Evolutionary conservation across 257 asterid genomes (phyloP).

Genomic region (Verbena officinalis): DNA sequence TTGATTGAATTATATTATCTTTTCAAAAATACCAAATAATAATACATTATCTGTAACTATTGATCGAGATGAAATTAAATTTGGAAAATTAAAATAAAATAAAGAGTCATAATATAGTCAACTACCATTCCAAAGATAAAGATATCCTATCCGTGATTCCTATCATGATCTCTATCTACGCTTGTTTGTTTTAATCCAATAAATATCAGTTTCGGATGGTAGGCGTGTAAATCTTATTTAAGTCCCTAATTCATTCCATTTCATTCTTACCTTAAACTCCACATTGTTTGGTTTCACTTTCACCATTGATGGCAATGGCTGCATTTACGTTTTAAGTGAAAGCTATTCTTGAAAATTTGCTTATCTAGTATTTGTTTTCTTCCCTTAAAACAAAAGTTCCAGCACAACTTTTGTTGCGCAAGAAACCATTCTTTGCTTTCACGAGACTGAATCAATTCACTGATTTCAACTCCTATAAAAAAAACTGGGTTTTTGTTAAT

Average conservation of each 20-base stretch:
- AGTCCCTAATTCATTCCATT: slow-evolving; percentile 25
- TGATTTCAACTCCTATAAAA: too few species aligned
- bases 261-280: slow-evolving; percentile 55
- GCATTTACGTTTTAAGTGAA: neutral
- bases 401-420: slow-evolving; percentile 17
- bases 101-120: neutral
- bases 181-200: neutral
- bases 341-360: neutral
- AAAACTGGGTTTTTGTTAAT: too few species aligned
- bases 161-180: neutral
- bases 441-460: slow-evolving; percentile 32
- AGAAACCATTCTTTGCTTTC: slow-evolving; percentile 48
- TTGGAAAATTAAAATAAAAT: too few species aligned
- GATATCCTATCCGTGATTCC: slow-evolving; percentile 41
- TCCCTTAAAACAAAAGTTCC: neutral
- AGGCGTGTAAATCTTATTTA: slow-evolving; percentile 14
- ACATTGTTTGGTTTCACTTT: slow-evolving; percentile 25
- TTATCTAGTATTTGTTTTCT: neutral
- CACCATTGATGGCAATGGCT: slow-evolving; percentile 33
- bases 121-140: slow-evolving; percentile 15
- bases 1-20: too few species aligned
- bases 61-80: too few species aligned
- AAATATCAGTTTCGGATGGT: slow-evolving; percentile 1
- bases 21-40: too few species aligned
- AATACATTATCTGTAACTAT: too few species aligned